Evolutionary conservation across 768 basidiomycete genomes (phyloP), one percentile per base, ranked within the genome.

Genomic region (Phanerochaete carnosa): DNA sequence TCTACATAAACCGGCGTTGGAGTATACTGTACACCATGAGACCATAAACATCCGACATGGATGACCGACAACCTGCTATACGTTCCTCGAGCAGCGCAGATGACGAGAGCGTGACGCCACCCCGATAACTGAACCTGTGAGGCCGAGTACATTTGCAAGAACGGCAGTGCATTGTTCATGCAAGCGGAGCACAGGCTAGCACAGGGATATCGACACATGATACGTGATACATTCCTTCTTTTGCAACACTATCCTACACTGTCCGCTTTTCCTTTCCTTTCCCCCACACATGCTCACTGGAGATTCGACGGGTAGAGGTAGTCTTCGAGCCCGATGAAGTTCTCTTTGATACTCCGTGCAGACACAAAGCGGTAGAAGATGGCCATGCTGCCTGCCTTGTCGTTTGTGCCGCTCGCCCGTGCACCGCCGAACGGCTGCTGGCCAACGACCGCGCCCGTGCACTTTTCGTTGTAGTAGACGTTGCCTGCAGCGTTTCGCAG

Each of bases 401-500:
- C 97, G 79, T 98, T 98, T 63, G 96, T 99, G 29, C 97, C 96
- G 70, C 90, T 93, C 32, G 83, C 91, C 37, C 95, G 86, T 1
- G 87, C 92, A 30, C 97, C 97, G 51, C 97, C 97, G 71, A 99
- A 99, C 12, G 97, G 96, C 75, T 99, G 95, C 73, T 98, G 95
- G 9, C 95, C 96, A 35, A 98, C 94, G 52, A 93, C 92, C n/a
- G 94, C 95, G 32, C 94, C 94, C 1, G 96, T 99, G 75, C 94
- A 98, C 74, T 96, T 95, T 67, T 98, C 95, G 74, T 98, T 98
- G 77, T 95, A 94, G 79, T 99, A 99, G 58, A 96, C 87, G 73
- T 98, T 99, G 2, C 97, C 97, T 2, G 97, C 93, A 0, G 95
- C 81, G 76, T 96, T 90, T 58, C 94, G 89, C 46, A 99, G 83